Base-by-base conservation (phyloP, 179 eudicot genomes). In the Pouteria campechiana region DNA sequence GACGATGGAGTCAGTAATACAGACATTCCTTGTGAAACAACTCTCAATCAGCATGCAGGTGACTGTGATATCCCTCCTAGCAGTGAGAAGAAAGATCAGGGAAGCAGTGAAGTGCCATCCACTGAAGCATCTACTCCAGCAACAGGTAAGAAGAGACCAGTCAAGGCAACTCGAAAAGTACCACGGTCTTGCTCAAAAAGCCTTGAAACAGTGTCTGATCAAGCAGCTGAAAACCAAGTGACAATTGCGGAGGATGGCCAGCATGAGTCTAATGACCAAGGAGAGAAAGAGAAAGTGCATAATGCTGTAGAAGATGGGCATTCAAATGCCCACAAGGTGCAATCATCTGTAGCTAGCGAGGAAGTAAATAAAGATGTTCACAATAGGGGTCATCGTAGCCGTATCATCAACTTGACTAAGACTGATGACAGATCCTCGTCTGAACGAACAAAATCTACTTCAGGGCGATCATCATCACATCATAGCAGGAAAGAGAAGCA, bases 391-490 rank as follows among this genome's bases (percentile, higher is more conserved):
- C 56, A 52, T 24, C 36, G 56, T 40, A 61, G 67, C 39, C 63
- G 67, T 41, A 67, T 67, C 14, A 67, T 67, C 24, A 67, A 39
- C 28, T 49, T 67, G 50, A 46, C 68, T 22, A 59, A 64, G 31
- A 48, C 68, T 32, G 36, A 63, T 19, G 44, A 34, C 19, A 37
- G 30, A 20, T 20, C 68, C 27, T 20, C 56, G 45, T 60, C 68
- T 25, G 19, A 29, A 17, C 47, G 32, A 42, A 43, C 60, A 43
- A 41, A 37, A 14, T 16, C 53, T 29, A 11, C 41, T 13, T 13
- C 50, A 12, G 52, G 28, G 23, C 60, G 50, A 36, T 40, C 48
- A 17, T 48, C 44, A 17, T 6, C 46, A 15, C 37, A 53, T 4
- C 31, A 25, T 32, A 54, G 42, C 25, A 56, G 60, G 13, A 57